A percentile compares a stretch with the other conserved stretches of the same genome.
Conservation (phyloP, 192 early-diverging fungal species). For the Linnemannia hyalina region DNA sequence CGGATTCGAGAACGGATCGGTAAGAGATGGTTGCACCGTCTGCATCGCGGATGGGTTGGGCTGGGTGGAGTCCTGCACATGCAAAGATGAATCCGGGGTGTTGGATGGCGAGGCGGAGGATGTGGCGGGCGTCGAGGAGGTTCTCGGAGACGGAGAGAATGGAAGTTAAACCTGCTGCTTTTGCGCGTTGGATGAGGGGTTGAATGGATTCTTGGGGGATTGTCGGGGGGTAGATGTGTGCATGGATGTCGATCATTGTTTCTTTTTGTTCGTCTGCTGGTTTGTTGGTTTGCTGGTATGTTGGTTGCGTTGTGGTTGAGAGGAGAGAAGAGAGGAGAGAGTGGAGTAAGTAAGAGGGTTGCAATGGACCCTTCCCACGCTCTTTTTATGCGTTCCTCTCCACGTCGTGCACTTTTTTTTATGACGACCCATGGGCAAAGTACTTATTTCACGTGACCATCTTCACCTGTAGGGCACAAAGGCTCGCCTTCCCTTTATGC, state of each 20-base stretch:
- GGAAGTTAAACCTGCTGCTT: conserved; percentile 50
- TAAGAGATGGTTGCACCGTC: conserved; percentile 45
- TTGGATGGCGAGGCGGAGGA: conserved; percentile 49
- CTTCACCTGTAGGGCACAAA: too few species aligned
- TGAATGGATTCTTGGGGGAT: conserved; percentile 52
- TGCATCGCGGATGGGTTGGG: conserved; percentile 53
- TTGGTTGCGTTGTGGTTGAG: not conserved
- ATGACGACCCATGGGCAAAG: too few species aligned
- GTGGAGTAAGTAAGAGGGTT: not conserved
- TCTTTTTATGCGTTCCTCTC: not conserved
- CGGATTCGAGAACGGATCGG: conserved; percentile 51
- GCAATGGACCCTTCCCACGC: not conserved
- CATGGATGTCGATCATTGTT: conserved; percentile 67
- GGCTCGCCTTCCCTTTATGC: not conserved
- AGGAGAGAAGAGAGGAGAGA: not conserved
- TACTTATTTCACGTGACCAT: too few species aligned
- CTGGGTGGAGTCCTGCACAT: conserved; percentile 67
- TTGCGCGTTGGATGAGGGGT: conserved; percentile 52
- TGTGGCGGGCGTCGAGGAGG: conserved; percentile 60
- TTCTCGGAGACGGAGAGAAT: conserved; percentile 69
- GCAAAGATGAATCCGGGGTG: conserved; percentile 58
- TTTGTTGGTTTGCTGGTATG: not conserved
- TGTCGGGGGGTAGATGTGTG: conserved; percentile 62
- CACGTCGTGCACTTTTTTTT: not conserved
- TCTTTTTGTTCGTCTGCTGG: not conserved